Conservation (phyloP, 2,329 filamentous ascomycete genomes). For the Fusarium sp. region DNA sequence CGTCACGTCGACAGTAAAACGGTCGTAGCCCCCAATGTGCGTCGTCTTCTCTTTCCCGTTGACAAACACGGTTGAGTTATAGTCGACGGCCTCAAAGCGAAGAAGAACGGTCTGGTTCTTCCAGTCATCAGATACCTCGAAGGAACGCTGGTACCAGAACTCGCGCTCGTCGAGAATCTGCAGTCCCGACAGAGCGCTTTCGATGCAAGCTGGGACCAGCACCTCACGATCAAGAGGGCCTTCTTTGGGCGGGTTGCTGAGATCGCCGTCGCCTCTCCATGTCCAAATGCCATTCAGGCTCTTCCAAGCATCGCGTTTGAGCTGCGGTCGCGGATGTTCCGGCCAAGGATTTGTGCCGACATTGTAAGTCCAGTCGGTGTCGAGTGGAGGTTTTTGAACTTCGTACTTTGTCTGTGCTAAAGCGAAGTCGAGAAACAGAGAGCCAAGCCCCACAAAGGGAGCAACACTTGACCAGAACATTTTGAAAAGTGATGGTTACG, state of each 20-base stretch:
- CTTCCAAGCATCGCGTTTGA: conserved; percentile 63
- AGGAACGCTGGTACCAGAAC: conserved; percentile 58
- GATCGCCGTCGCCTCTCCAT: conserved; percentile 49
- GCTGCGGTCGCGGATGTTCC: conserved; percentile 66
- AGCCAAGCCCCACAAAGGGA: neutral
- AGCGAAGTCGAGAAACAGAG: neutral
- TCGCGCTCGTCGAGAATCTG: conserved; percentile 52
- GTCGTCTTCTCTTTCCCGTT: conserved; percentile 21
- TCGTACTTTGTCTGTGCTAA: conserved; percentile 45
- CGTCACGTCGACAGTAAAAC: conserved; percentile 19
- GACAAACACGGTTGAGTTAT: conserved; percentile 24
- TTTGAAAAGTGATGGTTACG: neutral
- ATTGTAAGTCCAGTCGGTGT: conserved; percentile 62
- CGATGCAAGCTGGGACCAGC: conserved; percentile 55
- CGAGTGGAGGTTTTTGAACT: conserved; percentile 53
- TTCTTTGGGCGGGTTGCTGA: neutral
- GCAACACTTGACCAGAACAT: conserved; percentile 9
- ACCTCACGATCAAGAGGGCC: conserved; percentile 47
- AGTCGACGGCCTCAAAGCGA: conserved; percentile 30
- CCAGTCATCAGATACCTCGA: conserved; percentile 13
- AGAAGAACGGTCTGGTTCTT: neutral
- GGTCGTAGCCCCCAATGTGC: conserved; percentile 26
- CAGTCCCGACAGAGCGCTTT: conserved; percentile 60
- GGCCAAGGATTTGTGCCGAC: conserved; percentile 65
- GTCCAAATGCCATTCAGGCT: conserved; percentile 69